Percentiles rank a stretch among this genome's conserved stretches.
Conservation (phyloP, 306 rosid species). For the Rosa lucieae region DNA sequence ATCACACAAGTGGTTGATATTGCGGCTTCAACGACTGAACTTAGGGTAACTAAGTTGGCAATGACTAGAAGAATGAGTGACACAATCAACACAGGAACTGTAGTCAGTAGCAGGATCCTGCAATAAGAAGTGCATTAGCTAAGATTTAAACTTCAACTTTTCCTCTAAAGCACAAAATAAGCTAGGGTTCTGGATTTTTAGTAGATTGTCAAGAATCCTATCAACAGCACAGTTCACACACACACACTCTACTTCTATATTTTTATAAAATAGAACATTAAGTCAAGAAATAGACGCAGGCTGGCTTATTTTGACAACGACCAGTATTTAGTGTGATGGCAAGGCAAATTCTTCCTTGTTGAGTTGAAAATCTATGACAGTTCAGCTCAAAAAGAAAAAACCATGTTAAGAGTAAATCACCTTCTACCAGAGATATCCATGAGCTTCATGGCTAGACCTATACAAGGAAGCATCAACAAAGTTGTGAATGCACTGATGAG, state of each 20-base stretch:
- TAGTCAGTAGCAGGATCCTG: conserved; percentile 62
- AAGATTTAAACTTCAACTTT: background rate
- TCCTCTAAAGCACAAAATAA: background rate
- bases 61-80: conserved; percentile 54
- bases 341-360: background rate
- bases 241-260: no score
- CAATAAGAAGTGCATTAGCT: conserved; percentile 24
- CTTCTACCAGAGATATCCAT: conserved; percentile 80
- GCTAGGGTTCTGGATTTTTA: background rate
- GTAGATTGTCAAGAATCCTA: no score
- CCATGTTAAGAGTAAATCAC: conserved; percentile 20
- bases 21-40: conserved; percentile 52
- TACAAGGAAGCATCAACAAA: conserved; percentile 81
- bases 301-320: background rate
- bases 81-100: conserved; percentile 67
- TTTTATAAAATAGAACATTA: background rate
- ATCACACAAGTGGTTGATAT: conserved; percentile 63
- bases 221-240: no score
- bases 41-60: conserved; percentile 37
- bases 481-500: conserved; percentile 79
- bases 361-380: background rate
- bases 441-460: conserved; percentile 66
- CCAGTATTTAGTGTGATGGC: background rate
- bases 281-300: background rate
- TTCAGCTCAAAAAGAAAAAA: background rate